Conservation (phyloP, 805 yeast species). For the Myxozyma kluyveri region DNA sequence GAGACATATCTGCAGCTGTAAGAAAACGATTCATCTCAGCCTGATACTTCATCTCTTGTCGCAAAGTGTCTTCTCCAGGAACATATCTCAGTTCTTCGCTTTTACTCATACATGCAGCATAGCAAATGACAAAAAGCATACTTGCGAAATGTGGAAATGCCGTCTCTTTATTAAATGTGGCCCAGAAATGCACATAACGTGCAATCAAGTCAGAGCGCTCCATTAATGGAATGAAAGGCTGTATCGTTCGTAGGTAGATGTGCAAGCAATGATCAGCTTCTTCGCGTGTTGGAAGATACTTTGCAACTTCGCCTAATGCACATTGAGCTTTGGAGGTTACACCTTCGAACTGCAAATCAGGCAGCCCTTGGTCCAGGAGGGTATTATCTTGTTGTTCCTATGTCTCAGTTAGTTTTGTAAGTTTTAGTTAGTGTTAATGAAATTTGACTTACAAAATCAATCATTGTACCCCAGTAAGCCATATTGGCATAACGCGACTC, state of each 20-base stretch:
- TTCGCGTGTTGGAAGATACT: conserved; percentile 12
- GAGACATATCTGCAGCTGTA: conserved; percentile 11
- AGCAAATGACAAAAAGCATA: conserved; percentile 11
- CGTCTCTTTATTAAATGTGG: background rate
- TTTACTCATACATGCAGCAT: conserved; percentile 12
- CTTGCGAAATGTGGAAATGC: conserved; percentile 9
- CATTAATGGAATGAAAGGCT: conserved; percentile 20
- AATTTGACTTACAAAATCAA: conserved; percentile 18
- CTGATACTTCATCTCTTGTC: conserved; percentile 1
- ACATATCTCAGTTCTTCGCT: conserved; percentile 11
- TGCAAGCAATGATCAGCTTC: conserved; percentile 11
- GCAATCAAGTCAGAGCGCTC: conserved; percentile 8
- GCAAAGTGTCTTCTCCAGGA: conserved; percentile 1
- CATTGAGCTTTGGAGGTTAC: background rate
- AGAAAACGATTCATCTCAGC: conserved; percentile 4
- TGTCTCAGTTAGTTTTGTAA: too few relatives aligned
- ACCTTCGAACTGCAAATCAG: background rate
- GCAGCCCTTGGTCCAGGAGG: too few relatives aligned
- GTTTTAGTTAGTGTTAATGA: too few relatives aligned
- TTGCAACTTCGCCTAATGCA: conserved; percentile 7
- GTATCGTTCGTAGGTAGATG: conserved; percentile 14
- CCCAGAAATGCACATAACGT: conserved; percentile 17
- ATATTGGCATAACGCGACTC: conserved; percentile 17
- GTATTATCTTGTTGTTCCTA: too few relatives aligned
- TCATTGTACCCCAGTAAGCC: conserved; percentile 20